These are phyloP conservation scores for Linnemannia hyalina DNA, from an alignment of 192 early-diverging fungal species.

Conservation along the genomic window DNA sequence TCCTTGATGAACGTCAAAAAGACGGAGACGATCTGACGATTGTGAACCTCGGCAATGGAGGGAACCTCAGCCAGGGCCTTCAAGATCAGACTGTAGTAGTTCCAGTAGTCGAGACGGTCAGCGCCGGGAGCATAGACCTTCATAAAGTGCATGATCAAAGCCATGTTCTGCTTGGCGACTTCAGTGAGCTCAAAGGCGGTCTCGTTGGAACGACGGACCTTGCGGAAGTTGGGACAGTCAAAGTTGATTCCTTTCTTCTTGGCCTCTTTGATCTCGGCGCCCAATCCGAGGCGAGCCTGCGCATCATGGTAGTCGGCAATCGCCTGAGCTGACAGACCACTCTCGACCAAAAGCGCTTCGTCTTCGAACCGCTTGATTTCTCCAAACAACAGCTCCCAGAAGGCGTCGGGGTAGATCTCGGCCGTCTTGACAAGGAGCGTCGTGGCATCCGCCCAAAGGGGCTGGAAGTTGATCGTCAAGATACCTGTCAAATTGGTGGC, in stretches of 20 bases:
- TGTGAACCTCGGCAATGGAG: conserved; percentile 72
- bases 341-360: conserved; percentile 67
- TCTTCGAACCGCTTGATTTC: conserved; percentile 72
- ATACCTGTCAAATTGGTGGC: conserved; percentile 53
- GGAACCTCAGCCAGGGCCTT: conserved; percentile 72
- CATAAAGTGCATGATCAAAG: conserved; percentile 61
- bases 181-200: conserved; percentile 51
- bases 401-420: conserved; percentile 62
- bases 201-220: conserved; percentile 46
- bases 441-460: conserved; percentile 85
- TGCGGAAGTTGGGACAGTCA: conserved; percentile 66
- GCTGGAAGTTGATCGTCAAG: conserved; percentile 85
- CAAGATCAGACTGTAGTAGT: conserved; percentile 73
- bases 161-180: conserved; percentile 34
- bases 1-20: conserved; percentile 74
- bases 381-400: conserved; percentile 73
- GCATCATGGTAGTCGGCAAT: conserved; percentile 45
- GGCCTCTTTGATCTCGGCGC: conserved; percentile 10
- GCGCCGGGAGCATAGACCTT: conserved; percentile 49
- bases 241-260: conserved; percentile 63
- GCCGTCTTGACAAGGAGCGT: conserved; percentile 69
- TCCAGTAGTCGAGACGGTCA: conserved; percentile 77
- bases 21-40: conserved; percentile 69
- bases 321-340: conserved; percentile 60
- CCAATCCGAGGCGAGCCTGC: conserved; percentile 8